A percentile compares a stretch with the other conserved stretches of the same genome.
phyloP scores from a whole-genome alignment of 106 monocot species.

The Ottelia alismoides region DNA sequence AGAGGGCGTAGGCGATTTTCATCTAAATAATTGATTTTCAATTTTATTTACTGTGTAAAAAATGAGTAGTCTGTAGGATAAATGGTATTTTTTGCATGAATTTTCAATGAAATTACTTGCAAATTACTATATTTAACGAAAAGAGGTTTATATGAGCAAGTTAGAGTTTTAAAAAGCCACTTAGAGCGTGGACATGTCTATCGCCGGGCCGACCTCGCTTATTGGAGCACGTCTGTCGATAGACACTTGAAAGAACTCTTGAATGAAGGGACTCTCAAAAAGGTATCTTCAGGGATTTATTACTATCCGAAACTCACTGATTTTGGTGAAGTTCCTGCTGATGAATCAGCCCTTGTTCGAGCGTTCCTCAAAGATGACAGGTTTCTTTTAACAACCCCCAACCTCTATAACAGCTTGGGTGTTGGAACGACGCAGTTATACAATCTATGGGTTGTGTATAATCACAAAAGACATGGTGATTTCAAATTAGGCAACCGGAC shows the following conservation, averaged over 20 bases:
- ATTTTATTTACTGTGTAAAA: too few species aligned
- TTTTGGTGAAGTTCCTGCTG: not conserved
- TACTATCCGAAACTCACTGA: not conserved
- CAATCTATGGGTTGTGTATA: not conserved
- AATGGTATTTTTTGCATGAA: too few species aligned
- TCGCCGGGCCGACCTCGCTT: not conserved
- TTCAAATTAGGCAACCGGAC: not conserved
- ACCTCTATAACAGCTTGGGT: not conserved
- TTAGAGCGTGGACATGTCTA: not conserved
- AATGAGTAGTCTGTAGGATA: too few species aligned
- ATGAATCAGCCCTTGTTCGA: not conserved
- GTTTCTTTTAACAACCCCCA: not conserved
- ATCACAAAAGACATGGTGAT: not conserved
- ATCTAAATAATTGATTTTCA: too few species aligned
- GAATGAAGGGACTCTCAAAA: not conserved
- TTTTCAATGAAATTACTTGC: too few species aligned
- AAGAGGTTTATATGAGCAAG: not conserved
- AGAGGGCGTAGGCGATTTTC: too few species aligned
- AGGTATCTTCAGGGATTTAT: not conserved
- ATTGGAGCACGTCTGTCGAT: not conserved
- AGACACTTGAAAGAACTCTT: not conserved
- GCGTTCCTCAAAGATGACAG: not conserved
- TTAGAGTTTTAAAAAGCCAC: not conserved
- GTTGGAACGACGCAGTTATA: not conserved
- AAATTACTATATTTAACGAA: not conserved